Conservation (phyloP, 139 green algal genomes). For the Haematococcus sp. region DNA sequence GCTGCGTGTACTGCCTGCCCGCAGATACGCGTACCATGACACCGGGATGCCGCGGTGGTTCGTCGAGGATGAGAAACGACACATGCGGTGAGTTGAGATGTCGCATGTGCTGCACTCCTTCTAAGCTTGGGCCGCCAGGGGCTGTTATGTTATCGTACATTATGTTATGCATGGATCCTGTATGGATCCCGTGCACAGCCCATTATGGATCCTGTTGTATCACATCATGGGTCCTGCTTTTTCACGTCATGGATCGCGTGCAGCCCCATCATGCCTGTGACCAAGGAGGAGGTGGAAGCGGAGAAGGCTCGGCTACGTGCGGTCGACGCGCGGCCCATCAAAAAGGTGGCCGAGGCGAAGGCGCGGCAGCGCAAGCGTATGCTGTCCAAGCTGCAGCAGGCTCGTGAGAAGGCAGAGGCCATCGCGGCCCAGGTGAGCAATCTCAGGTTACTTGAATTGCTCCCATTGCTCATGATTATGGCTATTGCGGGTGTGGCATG, state of each 20-base stretch:
- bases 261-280: conserved; percentile 60
- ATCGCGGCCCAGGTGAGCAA: not conserved
- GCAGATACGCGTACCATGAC: conserved; percentile 74
- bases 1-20: too few relatives aligned
- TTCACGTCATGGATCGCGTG: too few relatives aligned
- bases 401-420: conserved; percentile 66
- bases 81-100: conserved; percentile 67
- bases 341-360: conserved; percentile 96
- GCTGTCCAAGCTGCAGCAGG: conserved; percentile 52
- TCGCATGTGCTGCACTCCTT: too few relatives aligned
- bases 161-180: too few relatives aligned
- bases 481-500: too few relatives aligned
- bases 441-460: not conserved
- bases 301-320: conserved; percentile 73
- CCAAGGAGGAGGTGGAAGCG: conserved; percentile 79
- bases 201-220: too few relatives aligned
- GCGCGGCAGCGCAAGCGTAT: conserved; percentile 81
- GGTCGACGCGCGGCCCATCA: conserved; percentile 89
- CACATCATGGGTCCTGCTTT: too few relatives aligned
- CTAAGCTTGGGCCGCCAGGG: too few relatives aligned
- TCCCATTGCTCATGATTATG: not conserved
- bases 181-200: too few relatives aligned
- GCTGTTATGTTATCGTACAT: too few relatives aligned
- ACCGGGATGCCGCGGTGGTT: conserved; percentile 85
- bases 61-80: conserved; percentile 80